These are phyloP conservation scores for Saturnispora kantuleensis DNA, from an alignment of 805 yeast genomes.

Conservation along the genomic window DNA sequence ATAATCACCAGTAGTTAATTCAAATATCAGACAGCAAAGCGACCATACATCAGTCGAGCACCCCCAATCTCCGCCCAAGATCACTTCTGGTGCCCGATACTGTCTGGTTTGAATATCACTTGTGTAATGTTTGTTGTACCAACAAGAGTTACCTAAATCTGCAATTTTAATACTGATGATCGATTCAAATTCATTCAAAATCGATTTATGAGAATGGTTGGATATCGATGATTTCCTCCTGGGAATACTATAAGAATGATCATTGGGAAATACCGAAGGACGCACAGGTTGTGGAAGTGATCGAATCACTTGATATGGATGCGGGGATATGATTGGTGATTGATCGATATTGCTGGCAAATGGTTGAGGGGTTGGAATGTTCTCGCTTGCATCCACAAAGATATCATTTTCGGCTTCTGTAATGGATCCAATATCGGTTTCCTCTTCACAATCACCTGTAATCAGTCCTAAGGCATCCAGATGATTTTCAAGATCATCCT, in stretches of 20 bases:
- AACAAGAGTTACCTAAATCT: constrained; percentile 64
- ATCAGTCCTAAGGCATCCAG: not conserved
- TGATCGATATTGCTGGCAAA: not conserved
- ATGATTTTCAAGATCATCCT: not conserved
- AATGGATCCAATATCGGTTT: constrained; percentile 5
- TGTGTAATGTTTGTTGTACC: constrained; percentile 52
- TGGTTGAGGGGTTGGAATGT: not conserved
- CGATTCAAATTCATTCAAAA: constrained; percentile 22
- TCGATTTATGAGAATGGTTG: constrained; percentile 8
- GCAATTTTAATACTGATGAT: constrained; percentile 46
- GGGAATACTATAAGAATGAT: not conserved
- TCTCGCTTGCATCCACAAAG: constrained; percentile 5
- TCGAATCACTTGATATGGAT: not conserved
- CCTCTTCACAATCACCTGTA: not conserved
- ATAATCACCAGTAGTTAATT: constrained; percentile 51
- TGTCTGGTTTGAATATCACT: constrained; percentile 63
- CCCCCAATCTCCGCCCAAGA: constrained; percentile 52
- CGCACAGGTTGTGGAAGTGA: not conserved
- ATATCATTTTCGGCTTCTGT: constrained; percentile 4
- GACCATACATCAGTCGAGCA: constrained; percentile 57
- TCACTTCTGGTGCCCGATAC: constrained; percentile 55
- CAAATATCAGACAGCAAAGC: constrained; percentile 48
- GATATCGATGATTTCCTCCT: constrained; percentile 27
- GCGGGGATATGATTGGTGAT: not conserved
- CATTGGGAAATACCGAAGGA: not conserved